Evolutionary conservation across 2,329 filamentous ascomycete species (phyloP).

Genomic region (Penicillium crustosum): DNA sequence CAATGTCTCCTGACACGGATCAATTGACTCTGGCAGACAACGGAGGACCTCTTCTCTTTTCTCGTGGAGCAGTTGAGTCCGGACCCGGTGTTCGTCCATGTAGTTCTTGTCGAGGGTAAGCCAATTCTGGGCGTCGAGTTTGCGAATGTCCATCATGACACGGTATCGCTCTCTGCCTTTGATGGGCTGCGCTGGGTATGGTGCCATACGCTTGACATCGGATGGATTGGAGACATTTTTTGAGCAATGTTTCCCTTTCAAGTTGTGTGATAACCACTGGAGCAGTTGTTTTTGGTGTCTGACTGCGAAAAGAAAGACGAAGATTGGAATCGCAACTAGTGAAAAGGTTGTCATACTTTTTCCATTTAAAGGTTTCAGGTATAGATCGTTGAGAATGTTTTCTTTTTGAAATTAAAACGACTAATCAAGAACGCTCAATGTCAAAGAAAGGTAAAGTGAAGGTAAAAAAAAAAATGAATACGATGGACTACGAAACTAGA

Average conservation of each 20-base stretch:
- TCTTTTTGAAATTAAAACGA: not conserved
- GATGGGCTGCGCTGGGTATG: conserved; percentile 42
- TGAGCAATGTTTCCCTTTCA: not conserved
- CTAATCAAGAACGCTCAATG: conserved; percentile 4
- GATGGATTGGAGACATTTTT: conserved; percentile 14
- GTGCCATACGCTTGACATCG: conserved; percentile 36
- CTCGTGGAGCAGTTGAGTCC: conserved; percentile 42
- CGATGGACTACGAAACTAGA: not conserved
- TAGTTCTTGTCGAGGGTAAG: conserved; percentile 51
- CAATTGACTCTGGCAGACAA: conserved; percentile 45
- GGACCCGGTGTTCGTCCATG: conserved; percentile 44
- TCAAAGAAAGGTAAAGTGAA: not conserved
- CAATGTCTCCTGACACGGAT: conserved; percentile 51
- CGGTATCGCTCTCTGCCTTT: conserved; percentile 41
- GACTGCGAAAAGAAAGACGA: conserved; percentile 31
- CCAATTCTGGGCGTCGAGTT: conserved; percentile 50
- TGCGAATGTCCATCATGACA: conserved; percentile 51
- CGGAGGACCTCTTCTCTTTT: conserved; percentile 47
- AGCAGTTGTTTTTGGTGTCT: conserved; percentile 26
- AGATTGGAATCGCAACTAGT: conserved; percentile 30
- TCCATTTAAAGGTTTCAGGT: conserved; percentile 5
- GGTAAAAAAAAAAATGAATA: not conserved
- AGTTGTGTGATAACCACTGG: conserved; percentile 10
- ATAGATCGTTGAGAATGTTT: not conserved
- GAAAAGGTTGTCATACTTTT: conserved; percentile 37